These are phyloP conservation scores for Coemansia sp. DNA, from an alignment of 192 early-diverging fungal genomes.

Conservation along the genomic window DNA sequence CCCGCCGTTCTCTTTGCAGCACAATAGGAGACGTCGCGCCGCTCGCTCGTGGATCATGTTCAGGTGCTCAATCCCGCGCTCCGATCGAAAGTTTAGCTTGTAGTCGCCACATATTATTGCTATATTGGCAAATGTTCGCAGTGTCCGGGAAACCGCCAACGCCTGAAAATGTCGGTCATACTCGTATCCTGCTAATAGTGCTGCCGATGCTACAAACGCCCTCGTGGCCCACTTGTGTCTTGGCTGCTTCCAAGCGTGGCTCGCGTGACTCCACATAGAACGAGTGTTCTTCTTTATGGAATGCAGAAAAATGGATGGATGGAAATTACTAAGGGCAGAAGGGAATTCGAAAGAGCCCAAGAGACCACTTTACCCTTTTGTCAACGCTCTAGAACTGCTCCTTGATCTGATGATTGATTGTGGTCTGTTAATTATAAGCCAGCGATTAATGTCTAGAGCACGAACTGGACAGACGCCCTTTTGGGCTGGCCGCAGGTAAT, in stretches of 20 bases:
- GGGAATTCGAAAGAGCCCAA: not conserved
- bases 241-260: not conserved
- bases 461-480: too few relatives aligned
- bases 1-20: constrained; percentile 81
- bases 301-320: not conserved
- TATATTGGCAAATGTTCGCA: constrained; percentile 37
- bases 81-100: constrained; percentile 78
- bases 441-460: not conserved
- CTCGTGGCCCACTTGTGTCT: not conserved
- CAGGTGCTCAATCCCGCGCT: constrained; percentile 55
- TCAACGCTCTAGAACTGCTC: not conserved
- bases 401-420: not conserved
- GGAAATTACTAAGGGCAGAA: not conserved
- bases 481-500: too few relatives aligned
- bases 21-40: constrained; percentile 68
- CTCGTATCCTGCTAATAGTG: constrained; percentile 13
- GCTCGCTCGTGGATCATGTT: constrained; percentile 70
- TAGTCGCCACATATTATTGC: constrained; percentile 59
- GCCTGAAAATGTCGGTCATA: constrained; percentile 48
- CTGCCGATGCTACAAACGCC: constrained; percentile 9
- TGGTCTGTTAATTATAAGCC: not conserved
- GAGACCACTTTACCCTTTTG: not conserved
- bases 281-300: not conserved
- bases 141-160: constrained; percentile 37
- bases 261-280: not conserved